Conservation (phyloP, 2,329 filamentous ascomycete genomes). For the Pseudopyricularia cyperi region DNA sequence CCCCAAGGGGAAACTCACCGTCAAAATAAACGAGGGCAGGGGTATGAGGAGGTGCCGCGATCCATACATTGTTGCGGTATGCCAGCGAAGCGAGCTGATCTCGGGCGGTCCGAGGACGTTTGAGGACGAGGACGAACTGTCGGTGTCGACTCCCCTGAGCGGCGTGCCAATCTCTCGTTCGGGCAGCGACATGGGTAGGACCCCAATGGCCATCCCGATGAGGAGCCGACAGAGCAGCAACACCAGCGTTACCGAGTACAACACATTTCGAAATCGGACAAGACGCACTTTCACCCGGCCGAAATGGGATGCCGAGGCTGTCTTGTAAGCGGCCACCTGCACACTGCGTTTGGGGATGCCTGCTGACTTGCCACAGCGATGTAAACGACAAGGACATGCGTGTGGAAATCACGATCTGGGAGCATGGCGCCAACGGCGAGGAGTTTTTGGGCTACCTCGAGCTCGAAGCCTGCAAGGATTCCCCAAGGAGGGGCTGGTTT, state of each 20-base stretch:
- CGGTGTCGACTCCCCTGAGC: constrained; percentile 27
- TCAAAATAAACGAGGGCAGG: constrained; percentile 78
- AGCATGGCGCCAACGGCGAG: constrained; percentile 66
- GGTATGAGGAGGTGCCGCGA: constrained; percentile 72
- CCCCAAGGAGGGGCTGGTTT: constrained; percentile 75
- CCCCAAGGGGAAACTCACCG: constrained; percentile 75
- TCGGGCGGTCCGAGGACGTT: constrained; percentile 65
- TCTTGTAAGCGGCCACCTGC: constrained; percentile 57
- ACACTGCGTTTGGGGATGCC: not conserved
- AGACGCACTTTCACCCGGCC: constrained; percentile 61
- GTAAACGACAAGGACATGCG: constrained; percentile 85
- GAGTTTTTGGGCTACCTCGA: constrained; percentile 86
- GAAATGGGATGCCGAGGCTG: constrained; percentile 88
- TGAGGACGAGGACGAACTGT: constrained; percentile 44
- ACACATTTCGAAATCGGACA: constrained; percentile 43
- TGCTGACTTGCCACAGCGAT: constrained; percentile 45
- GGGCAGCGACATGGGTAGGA: constrained; percentile 67
- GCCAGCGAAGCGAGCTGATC: constrained; percentile 92
- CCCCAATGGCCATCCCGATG: constrained; percentile 91
- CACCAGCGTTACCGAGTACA: constrained; percentile 64
- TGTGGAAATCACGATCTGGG: constrained; percentile 88
- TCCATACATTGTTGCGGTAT: constrained; percentile 92
- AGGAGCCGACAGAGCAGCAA: constrained; percentile 92
- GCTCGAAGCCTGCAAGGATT: constrained; percentile 59
- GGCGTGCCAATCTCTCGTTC: constrained; percentile 47